Base-by-base conservation (phyloP, 1,284 basidiomycete species). In the Porogramme epimiltina region DNA sequence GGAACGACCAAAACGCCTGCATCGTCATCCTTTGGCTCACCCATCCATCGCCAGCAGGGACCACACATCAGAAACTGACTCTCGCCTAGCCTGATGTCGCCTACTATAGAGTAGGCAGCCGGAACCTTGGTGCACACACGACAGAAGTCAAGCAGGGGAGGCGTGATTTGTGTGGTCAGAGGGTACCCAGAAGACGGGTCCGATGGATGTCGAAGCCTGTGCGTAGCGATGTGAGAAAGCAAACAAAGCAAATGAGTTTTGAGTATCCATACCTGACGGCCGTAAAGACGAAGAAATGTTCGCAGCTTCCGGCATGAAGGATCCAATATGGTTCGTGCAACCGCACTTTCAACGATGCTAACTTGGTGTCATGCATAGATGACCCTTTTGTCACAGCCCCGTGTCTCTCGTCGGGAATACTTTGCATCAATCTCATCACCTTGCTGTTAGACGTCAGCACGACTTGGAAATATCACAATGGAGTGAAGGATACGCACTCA, bases 291-390 rank as follows among this genome's bases (percentile, higher is more conserved):
- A 90, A 63, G 64, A 85, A 87, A 63, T 93, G 91, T 59, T 92
- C 90, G 61, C 89, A 92, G 60, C 82, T 85, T 22, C 91, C 91
- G 51, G 81, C 78, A 62, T 93, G 91, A 18, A 92, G 70, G 49
- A 91, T 71, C 82, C 86, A 91, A 61, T 93, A 93, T 1, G 91
- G 91, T 61, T 88, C 76, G 57, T 87, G 80, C 25, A 89, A 66
- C 36, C 83, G 76, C 20, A 91, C 65, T 5, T 73, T 71, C 26
- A 91, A 74, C 2, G 81, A 77, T 0, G 72, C 66, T 37, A 91
- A 69, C 8, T 61, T 56, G 8, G 80, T 80, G 45, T 80, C 72
- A 51, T 71, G 65, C 62, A 85, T 73, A 3, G 77, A 61, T 2
- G 74, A 36, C 4, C 80, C 82, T 50, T 78, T 81, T 19, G 57